Conservation (phyloP, 495 filamentous ascomycete genomes). For the Usnea hakonensis region DNA sequence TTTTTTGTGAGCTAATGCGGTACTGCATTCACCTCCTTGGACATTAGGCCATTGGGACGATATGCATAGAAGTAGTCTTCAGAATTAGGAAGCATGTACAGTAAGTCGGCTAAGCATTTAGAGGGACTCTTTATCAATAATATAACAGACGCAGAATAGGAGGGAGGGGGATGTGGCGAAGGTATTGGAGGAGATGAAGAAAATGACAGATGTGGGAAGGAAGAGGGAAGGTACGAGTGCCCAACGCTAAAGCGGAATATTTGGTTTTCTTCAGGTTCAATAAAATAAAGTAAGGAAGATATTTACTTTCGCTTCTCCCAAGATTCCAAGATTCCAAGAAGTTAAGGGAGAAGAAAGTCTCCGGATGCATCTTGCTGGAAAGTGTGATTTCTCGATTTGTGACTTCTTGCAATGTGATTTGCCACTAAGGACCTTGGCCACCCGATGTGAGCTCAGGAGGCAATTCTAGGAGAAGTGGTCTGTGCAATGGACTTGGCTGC, state of each 20-base stretch:
- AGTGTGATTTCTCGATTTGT: no score
- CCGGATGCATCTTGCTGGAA: no score
- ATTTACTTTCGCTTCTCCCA: no score
- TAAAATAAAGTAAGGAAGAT: no score
- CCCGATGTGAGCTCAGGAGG: no score
- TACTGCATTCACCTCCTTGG: not conserved
- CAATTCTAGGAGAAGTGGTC: no score
- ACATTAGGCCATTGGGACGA: not conserved
- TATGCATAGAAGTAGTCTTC: not conserved
- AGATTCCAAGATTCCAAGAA: no score
- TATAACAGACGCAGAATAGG: not conserved
- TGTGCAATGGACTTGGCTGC: no score
- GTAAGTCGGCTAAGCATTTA: not conserved
- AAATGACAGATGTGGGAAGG: not conserved
- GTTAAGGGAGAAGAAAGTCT: no score
- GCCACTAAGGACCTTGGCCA: no score
- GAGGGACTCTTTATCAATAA: not conserved
- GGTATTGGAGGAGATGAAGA: not conserved
- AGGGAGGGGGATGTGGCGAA: not conserved
- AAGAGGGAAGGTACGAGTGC: not conserved
- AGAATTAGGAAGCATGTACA: not conserved
- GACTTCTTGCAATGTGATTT: no score
- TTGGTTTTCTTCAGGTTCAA: no score
- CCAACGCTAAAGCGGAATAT: not conserved
- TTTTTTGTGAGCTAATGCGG: not conserved